phyloP scores from a whole-genome alignment of 164 flowering plant genomes.

The Stephania japonica region DNA sequence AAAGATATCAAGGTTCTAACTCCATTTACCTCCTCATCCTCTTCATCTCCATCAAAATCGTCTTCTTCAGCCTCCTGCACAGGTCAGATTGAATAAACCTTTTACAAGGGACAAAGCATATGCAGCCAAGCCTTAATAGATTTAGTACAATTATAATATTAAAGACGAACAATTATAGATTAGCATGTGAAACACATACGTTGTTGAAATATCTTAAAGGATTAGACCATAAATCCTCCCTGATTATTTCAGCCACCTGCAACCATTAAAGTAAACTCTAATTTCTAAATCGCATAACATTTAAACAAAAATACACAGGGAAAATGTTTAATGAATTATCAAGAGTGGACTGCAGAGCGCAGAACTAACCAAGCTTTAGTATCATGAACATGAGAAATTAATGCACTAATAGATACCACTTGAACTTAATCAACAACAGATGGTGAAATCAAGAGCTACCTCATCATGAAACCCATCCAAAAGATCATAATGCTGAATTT shows the following conservation, averaged over 20 bases:
- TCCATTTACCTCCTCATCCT: slow-evolving; percentile 9
- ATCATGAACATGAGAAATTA: not conserved
- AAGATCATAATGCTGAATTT: slow-evolving; percentile 31
- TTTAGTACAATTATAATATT: not conserved
- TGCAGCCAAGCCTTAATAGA: not conserved
- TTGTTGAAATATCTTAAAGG: slow-evolving; percentile 50
- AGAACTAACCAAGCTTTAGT: not conserved
- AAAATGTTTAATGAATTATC: not conserved
- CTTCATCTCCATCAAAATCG: slow-evolving; percentile 31
- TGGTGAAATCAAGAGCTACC: slow-evolving; percentile 16
- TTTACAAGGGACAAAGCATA: not conserved
- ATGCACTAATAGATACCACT: not conserved
- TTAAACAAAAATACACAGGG: not conserved
- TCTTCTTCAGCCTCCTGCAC: slow-evolving; percentile 49
- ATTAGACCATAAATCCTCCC: slow-evolving; percentile 55
- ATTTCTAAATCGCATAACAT: not conserved
- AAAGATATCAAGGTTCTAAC: not conserved
- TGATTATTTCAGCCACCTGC: slow-evolving; percentile 52
- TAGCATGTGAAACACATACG: slow-evolving; percentile 17
- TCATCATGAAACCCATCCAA: slow-evolving; percentile 39
- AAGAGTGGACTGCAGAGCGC: not conserved
- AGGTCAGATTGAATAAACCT: slow-evolving; percentile 3
- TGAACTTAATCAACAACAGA: not conserved
- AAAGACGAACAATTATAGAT: not conserved
- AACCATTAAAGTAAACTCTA: not conserved